Percentiles rank a stretch among this genome's conserved stretches.
These are phyloP conservation scores for Botrytis tulipae DNA, from an alignment of 2,329 filamentous ascomycete genomes.

Conservation along the genomic window DNA sequence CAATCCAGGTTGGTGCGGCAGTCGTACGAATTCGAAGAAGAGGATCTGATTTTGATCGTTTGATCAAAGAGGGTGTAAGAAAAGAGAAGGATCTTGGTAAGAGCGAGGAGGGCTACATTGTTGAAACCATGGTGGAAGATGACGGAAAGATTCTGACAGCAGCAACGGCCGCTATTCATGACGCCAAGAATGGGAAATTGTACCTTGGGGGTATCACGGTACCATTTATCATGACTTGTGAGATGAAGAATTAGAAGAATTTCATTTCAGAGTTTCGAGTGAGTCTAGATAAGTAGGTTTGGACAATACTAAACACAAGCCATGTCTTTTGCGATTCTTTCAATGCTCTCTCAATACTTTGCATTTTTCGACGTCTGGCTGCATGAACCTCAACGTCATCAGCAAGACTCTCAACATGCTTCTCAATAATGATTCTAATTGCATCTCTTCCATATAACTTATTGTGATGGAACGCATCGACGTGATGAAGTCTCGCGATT, in stretches of 20 bases:
- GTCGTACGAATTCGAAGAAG: conserved; percentile 14
- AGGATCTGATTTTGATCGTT: background rate
- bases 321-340: background rate
- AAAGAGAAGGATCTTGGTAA: background rate
- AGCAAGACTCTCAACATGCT: background rate
- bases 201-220: conserved; percentile 8
- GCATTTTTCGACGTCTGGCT: too few species aligned
- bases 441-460: background rate
- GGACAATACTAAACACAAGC: background rate
- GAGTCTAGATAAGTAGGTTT: background rate
- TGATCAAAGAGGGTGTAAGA: background rate
- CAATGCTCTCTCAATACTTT: background rate
- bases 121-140: conserved; percentile 19
- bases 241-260: background rate
- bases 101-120: conserved; percentile 2
- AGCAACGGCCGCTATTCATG: conserved; percentile 15
- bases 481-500: background rate
- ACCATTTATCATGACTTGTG: conserved; percentile 14
- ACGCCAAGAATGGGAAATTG: conserved; percentile 1
- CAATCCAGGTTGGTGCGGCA: conserved; percentile 9
- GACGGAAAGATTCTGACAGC: background rate
- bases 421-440: background rate
- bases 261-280: background rate
- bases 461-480: background rate
- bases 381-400: too few species aligned